phyloP scores from a whole-genome alignment of 441 rosid genomes.

The Syzygium malaccense region DNA sequence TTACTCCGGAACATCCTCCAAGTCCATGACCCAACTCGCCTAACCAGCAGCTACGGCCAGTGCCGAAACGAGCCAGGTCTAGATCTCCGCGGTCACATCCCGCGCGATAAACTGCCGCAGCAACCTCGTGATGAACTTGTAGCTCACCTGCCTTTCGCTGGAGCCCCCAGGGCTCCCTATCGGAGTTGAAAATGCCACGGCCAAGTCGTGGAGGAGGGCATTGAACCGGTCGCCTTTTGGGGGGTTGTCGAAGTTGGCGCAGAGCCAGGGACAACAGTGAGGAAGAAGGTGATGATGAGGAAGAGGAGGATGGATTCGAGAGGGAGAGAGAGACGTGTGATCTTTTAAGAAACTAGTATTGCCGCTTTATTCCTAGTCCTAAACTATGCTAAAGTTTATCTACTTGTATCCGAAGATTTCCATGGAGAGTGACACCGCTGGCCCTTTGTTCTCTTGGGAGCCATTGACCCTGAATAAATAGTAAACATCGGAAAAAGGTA shows the following conservation, averaged over 20 bases:
- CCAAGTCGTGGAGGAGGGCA: slow-evolving; percentile 33
- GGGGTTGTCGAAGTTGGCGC: slow-evolving; percentile 29
- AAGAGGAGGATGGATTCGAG: slow-evolving; percentile 6
- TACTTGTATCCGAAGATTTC: not conserved
- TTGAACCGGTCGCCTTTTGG: slow-evolving; percentile 31
- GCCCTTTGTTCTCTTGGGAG: not conserved
- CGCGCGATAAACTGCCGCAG: slow-evolving; percentile 24
- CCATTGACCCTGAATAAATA: not conserved
- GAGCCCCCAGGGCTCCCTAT: slow-evolving; percentile 32
- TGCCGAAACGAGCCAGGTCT: slow-evolving; percentile 15
- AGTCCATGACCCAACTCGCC: slow-evolving; percentile 13
- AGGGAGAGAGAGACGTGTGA: not conserved
- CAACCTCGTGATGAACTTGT: slow-evolving; percentile 36
- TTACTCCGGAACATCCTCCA: slow-evolving; percentile 38
- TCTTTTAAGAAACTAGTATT: not conserved
- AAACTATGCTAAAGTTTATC: not conserved
- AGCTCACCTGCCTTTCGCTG: slow-evolving; percentile 46
- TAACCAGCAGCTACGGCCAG: slow-evolving; percentile 1
- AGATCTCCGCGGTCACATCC: slow-evolving; percentile 21
- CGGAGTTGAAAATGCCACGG: slow-evolving; percentile 40
- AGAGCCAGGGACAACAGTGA: slow-evolving; percentile 9
- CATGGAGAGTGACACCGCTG: not conserved
- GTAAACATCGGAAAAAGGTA: not conserved
- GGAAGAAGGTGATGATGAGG: not conserved
- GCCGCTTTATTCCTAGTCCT: not conserved